phyloP scores from a whole-genome alignment of 2,329 filamentous ascomycete species.

The Aspergillus melleus region DNA sequence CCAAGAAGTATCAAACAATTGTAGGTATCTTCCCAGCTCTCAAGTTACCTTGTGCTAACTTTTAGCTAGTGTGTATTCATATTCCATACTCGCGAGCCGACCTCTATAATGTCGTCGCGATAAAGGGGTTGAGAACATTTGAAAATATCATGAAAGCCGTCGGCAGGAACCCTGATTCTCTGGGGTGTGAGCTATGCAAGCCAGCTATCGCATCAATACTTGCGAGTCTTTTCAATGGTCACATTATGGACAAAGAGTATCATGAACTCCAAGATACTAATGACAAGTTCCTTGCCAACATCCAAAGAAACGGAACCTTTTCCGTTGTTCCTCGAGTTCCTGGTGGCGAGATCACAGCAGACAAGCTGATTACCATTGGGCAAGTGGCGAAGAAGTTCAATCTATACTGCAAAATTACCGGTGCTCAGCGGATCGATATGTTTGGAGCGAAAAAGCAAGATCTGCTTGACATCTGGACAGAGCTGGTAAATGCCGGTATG shows the following conservation, averaged over 20 bases:
- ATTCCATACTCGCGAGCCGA: constrained; percentile 82
- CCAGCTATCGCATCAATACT: constrained; percentile 79
- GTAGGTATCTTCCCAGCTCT: constrained; percentile 23
- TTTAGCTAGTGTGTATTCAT: constrained; percentile 66
- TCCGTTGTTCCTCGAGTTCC: constrained; percentile 82
- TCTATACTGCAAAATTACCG: constrained; percentile 89
- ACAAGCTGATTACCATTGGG: constrained; percentile 80
- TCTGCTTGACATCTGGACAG: constrained; percentile 76
- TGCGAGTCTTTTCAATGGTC: constrained; percentile 77
- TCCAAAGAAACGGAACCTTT: constrained; percentile 88
- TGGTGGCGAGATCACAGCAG: constrained; percentile 83
- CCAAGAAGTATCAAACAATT: constrained; percentile 80
- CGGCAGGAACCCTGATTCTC: constrained; percentile 68
- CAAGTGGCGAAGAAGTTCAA: constrained; percentile 80
- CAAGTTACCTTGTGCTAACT: constrained; percentile 8
- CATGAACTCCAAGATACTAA: constrained; percentile 88
- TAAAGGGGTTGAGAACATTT: constrained; percentile 74
- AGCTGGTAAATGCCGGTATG: constrained; percentile 79
- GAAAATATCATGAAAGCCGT: constrained; percentile 74
- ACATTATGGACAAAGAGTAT: constrained; percentile 69
- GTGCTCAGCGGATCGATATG: constrained; percentile 88
- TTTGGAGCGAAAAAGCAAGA: constrained; percentile 90
- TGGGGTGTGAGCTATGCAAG: constrained; percentile 86
- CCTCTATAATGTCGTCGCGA: constrained; percentile 84
- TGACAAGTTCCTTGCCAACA: constrained; percentile 83